Conservation (phyloP, 1,139 yeast genomes). For the Kodamaea ohmeri region DNA sequence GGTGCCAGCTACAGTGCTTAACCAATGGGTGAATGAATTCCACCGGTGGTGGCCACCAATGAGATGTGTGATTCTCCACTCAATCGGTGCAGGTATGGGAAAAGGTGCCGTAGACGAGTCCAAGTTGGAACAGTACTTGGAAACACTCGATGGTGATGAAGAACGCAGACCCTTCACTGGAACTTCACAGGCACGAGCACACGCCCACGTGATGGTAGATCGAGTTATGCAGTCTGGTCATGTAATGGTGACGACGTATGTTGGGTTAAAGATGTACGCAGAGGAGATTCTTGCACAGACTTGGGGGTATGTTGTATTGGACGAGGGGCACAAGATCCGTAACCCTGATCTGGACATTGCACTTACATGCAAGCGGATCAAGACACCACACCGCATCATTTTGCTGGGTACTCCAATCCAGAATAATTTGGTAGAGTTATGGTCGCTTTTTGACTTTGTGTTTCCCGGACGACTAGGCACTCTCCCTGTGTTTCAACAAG, state of each 20-base stretch:
- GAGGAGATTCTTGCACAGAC: conserved; percentile 60
- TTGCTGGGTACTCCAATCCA: conserved; percentile 96
- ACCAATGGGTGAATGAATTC: conserved; percentile 94
- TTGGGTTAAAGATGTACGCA: conserved; percentile 79
- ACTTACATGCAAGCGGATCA: conserved; percentile 75
- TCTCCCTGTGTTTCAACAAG: conserved; percentile 87
- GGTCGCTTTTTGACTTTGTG: conserved; percentile 94
- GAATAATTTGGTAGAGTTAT: conserved; percentile 82
- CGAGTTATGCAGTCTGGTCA: conserved; percentile 64
- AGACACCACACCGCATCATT: conserved; percentile 79
- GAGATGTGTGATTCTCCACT: conserved; percentile 79
- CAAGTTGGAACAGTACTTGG: conserved; percentile 47
- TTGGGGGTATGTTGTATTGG: conserved; percentile 91
- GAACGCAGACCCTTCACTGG: conserved; percentile 7
- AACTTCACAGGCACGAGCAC: conserved; percentile 34
- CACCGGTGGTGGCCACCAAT: conserved; percentile 99
- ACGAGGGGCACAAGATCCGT: conserved; percentile 95
- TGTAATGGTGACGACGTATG: conserved; percentile 86
- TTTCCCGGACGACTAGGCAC: conserved; percentile 95
- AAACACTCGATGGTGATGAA: conserved; percentile 39
- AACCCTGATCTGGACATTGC: conserved; percentile 93
- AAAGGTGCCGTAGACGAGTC: conserved; percentile 39
- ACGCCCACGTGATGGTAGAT: conserved; percentile 48
- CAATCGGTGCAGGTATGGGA: conserved; percentile 88
- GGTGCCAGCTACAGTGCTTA: conserved; percentile 94